A percentile compares a stretch with the other conserved stretches of the same genome.
These are phyloP conservation scores for Fusarium poae DNA, from an alignment of 2,329 filamentous ascomycete genomes.

Conservation along the genomic window DNA sequence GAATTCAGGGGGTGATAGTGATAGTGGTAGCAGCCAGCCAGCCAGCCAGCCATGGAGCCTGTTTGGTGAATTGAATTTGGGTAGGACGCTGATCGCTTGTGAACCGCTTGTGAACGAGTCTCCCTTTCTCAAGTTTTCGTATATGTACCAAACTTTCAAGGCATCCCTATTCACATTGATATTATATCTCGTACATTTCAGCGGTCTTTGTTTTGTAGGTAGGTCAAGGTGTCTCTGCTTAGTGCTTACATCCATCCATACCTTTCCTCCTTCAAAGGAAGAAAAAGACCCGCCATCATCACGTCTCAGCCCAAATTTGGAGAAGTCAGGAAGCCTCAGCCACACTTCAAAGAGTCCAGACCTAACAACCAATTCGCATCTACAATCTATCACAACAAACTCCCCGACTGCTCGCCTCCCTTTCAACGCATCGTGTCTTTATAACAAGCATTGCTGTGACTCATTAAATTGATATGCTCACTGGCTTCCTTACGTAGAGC, in stretches of 20 bases:
- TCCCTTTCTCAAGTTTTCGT: constrained; percentile 1
- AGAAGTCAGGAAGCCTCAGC: constrained; percentile 33
- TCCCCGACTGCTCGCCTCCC: neutral
- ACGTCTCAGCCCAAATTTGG: constrained; percentile 25
- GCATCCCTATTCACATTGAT: neutral
- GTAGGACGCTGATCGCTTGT: constrained; percentile 13
- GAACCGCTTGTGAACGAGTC: neutral
- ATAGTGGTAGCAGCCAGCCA: neutral
- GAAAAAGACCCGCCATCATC: constrained; percentile 28
- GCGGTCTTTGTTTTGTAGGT: constrained; percentile 14
- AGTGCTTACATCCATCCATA: constrained; percentile 32
- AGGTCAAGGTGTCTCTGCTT: constrained; percentile 11
- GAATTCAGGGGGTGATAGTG: constrained; percentile 3
- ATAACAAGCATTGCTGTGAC: constrained; percentile 8
- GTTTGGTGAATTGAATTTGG: constrained; percentile 2
- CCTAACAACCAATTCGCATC: constrained; percentile 27
- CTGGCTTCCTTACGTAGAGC: constrained; percentile 40
- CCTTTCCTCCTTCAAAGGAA: constrained; percentile 16
- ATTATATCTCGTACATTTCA: neutral
- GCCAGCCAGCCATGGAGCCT: neutral
- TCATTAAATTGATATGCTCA: constrained; percentile 43
- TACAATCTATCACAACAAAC: constrained; percentile 16
- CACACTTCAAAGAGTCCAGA: constrained; percentile 24
- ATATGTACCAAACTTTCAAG: neutral
- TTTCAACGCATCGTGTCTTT: neutral